Evolutionary conservation across 257 asterid genomes (phyloP).

Genomic region (Agastache rugosa): DNA sequence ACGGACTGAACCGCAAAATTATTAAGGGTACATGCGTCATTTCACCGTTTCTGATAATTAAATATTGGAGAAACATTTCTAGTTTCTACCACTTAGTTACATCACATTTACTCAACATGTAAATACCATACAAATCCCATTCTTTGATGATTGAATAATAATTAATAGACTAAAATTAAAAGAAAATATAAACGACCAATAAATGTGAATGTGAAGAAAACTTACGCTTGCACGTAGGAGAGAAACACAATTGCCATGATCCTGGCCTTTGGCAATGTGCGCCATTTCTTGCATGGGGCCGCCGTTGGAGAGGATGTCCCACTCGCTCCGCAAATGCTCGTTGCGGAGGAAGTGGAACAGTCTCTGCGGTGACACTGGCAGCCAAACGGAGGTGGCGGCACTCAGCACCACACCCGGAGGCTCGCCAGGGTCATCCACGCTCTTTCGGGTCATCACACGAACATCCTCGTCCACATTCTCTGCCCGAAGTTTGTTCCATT

Average conservation of each 20-base stretch:
- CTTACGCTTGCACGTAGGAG: conserved; percentile 85
- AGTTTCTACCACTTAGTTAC: no score
- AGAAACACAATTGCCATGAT: conserved; percentile 88
- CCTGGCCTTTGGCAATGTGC: conserved; percentile 88
- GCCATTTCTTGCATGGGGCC: conserved; percentile 99
- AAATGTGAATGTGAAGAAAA: neutral
- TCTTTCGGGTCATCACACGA: conserved; percentile 85
- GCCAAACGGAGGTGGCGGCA: conserved; percentile 92
- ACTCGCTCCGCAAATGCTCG: conserved; percentile 79
- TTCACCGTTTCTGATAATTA: neutral
- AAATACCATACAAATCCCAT: no score
- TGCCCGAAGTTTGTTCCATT: conserved; percentile 76
- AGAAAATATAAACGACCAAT: no score
- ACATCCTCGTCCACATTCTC: conserved; percentile 84
- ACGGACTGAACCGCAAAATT: conserved; percentile 12
- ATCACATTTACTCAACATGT: no score
- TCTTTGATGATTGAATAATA: no score
- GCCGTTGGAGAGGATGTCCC: conserved; percentile 93
- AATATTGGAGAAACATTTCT: no score
- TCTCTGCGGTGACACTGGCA: conserved; percentile 72
- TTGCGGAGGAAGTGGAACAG: conserved; percentile 85
- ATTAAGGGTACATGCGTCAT: conserved; percentile 35
- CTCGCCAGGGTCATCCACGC: conserved; percentile 88
- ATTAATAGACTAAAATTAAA: no score
- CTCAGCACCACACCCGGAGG: conserved; percentile 88